Percentiles rank a stretch among this genome's conserved stretches.
phyloP scores from a whole-genome alignment of 1,284 basidiomycete genomes.

The Marasmius sp. region DNA sequence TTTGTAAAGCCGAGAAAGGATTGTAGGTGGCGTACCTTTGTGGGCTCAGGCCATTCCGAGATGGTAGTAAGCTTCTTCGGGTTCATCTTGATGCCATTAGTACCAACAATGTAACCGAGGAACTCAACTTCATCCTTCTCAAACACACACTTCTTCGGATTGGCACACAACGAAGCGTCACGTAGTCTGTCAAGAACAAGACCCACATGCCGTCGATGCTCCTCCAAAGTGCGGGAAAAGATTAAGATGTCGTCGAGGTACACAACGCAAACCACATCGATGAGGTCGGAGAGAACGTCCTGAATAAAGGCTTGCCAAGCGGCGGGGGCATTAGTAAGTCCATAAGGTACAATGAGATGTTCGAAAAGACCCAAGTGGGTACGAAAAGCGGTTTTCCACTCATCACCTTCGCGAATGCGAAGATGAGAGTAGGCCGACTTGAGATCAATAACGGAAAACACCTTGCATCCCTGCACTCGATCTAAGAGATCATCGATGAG shows the following conservation, averaged over 20 bases:
- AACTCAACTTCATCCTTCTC: neutral
- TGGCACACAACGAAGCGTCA: neutral
- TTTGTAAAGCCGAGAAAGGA: constrained; percentile 22
- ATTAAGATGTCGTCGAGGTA: constrained; percentile 10
- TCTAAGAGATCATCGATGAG: constrained; percentile 25
- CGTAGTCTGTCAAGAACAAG: neutral
- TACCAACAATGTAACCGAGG: constrained; percentile 24
- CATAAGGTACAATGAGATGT: constrained; percentile 32
- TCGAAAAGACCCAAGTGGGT: constrained; percentile 29
- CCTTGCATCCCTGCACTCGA: constrained; percentile 16
- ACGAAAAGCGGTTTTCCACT: constrained; percentile 31
- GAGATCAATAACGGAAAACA: constrained; percentile 29
- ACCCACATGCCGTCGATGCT: neutral
- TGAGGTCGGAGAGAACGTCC: constrained; percentile 17
- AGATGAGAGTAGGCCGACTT: constrained; percentile 20
- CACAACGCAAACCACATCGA: constrained; percentile 21
- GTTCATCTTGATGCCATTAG: constrained; percentile 32
- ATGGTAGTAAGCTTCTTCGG: constrained; percentile 36
- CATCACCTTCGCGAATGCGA: constrained; percentile 15
- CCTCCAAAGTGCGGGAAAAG: neutral
- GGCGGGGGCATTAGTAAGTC: constrained; percentile 34
- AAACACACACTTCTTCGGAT: neutral
- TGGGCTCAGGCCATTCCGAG: constrained; percentile 14
- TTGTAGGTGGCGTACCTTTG: constrained; percentile 7
- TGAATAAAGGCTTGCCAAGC: constrained; percentile 31